These are phyloP conservation scores for Calamus simplicifolius DNA, from an alignment of 176 grass and related monocot species.

Conservation along the genomic window DNA sequence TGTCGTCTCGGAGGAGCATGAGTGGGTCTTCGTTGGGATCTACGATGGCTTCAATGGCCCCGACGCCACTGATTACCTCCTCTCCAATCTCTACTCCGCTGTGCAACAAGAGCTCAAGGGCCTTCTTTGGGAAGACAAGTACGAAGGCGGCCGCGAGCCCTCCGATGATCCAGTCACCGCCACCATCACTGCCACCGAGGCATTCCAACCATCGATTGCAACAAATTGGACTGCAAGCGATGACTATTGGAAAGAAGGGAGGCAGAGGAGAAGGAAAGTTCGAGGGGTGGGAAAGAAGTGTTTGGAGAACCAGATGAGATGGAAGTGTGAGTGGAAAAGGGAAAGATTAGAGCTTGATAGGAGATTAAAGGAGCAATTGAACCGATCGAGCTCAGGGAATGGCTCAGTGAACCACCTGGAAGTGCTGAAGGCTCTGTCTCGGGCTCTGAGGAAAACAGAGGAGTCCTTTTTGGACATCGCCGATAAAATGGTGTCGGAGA, in stretches of 20 bases:
- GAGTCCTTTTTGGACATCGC: constrained; percentile 14
- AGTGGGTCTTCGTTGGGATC: constrained; percentile 12
- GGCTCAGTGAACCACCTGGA: neutral
- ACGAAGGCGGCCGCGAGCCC: neutral
- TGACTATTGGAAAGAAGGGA: no score
- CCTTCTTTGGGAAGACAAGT: constrained; percentile 12
- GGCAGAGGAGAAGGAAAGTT: no score
- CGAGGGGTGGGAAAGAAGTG: no score
- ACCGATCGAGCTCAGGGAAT: no score
- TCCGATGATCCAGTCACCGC: no score
- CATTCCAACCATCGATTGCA: no score
- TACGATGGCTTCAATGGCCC: constrained; percentile 19
- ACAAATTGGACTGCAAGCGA: no score
- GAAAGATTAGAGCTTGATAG: no score
- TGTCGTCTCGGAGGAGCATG: constrained; percentile 13
- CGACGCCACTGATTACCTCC: constrained; percentile 16
- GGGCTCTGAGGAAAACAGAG: constrained; percentile 9
- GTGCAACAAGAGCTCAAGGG: constrained; percentile 11
- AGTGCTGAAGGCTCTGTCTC: constrained; percentile 3
- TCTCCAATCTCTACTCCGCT: constrained; percentile 7
- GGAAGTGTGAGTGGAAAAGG: no score
- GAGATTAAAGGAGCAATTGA: no score
- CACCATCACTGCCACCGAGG: no score
- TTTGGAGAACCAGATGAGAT: no score
- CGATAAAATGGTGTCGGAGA: constrained; percentile 3